These are phyloP conservation scores for Pulveroboletus frians DNA, from an alignment of 768 basidiomycete species.

Conservation along the genomic window DNA sequence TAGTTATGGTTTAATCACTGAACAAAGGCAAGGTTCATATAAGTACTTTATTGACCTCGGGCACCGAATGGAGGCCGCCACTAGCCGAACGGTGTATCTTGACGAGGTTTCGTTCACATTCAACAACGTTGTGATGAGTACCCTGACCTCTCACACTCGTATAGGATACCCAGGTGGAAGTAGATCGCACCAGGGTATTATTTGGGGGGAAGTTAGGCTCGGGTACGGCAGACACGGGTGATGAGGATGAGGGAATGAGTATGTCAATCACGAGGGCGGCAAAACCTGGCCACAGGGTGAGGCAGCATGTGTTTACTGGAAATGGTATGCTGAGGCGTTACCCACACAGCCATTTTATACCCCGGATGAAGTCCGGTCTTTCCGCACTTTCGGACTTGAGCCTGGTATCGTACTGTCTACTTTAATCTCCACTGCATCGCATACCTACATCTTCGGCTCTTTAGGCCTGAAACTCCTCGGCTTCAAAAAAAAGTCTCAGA, in stretches of 20 bases:
- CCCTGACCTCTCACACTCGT: slow-evolving; percentile 6
- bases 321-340: slow-evolving; percentile 1
- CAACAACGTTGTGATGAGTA: background rate
- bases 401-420: slow-evolving; percentile 59
- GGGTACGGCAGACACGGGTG: slow-evolving; percentile 23
- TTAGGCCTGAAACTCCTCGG: slow-evolving; percentile 87
- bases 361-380: slow-evolving; percentile 73
- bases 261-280: slow-evolving; percentile 40
- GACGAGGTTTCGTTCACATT: slow-evolving; percentile 48
- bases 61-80: slow-evolving; percentile 71
- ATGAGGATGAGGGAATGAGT: slow-evolving; percentile 37
- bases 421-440: background rate
- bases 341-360: slow-evolving; percentile 70
- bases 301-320: background rate
- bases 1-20: slow-evolving; percentile 85
- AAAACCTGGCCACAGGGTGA: slow-evolving; percentile 49
- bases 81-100: slow-evolving; percentile 63
- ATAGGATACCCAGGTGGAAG: slow-evolving; percentile 28
- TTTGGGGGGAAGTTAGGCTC: slow-evolving; percentile 37
- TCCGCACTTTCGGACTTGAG: slow-evolving; percentile 74
- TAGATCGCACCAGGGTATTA: slow-evolving; percentile 22
- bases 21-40: slow-evolving; percentile 79
- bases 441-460: background rate
- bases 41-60: slow-evolving; percentile 80
- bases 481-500: slow-evolving; percentile 69